Evolutionary conservation across 2,329 filamentous ascomycete genomes (phyloP), one percentile per base, ranked within the genome.

Genomic region (Drechslerella dactyloides): DNA sequence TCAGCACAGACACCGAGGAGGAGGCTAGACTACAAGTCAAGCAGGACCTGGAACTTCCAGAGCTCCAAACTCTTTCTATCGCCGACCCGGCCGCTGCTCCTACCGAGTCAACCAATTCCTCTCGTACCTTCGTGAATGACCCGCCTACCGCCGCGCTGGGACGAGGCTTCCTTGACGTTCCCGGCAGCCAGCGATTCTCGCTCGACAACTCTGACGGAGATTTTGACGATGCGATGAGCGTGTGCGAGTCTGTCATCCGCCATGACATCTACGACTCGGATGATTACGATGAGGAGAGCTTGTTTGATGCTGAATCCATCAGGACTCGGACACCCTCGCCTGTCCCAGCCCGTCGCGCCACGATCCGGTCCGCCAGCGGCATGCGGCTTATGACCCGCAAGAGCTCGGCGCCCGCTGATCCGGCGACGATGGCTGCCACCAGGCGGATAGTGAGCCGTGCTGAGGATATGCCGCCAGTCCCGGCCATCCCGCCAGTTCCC

Each of bases 331-430:
- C 76, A 4, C 75, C 86, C 0, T 86, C 87, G 1, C 83, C 83
- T 37, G 86, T 97, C 66, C 92, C 93, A 1, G 92, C 96, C 76
- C 86, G 87, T 52, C 82, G 91, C 53, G 91, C 93, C 2, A 97
- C 93, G 0, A 93, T 97, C 81, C 94, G 93, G 79, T 80, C 81
- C 1, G 90, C 92, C 7, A 88, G 90, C 21, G 90, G 91, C 6
- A 91, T 90, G 10, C 91, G 88, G 79, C 84, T 97, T 44, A 97
- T 96, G 83, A 94, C 93, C 0, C 86, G 93, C 35, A 87, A 91
- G 15, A 97, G 93, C 1, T 87, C 91, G 42, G 96, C 93, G 0
- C 93, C 92, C 1, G 88, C 91, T 0, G 93, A 97, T 79, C 81
- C 93, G 55, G 83, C 87, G 63, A 85, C 90, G 2, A 96, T 97